Percentiles rank a stretch among this genome's conserved stretches.
These are phyloP conservation scores for Brettanomyces custersianus DNA, from an alignment of 805 yeast species.

Conservation along the genomic window DNA sequence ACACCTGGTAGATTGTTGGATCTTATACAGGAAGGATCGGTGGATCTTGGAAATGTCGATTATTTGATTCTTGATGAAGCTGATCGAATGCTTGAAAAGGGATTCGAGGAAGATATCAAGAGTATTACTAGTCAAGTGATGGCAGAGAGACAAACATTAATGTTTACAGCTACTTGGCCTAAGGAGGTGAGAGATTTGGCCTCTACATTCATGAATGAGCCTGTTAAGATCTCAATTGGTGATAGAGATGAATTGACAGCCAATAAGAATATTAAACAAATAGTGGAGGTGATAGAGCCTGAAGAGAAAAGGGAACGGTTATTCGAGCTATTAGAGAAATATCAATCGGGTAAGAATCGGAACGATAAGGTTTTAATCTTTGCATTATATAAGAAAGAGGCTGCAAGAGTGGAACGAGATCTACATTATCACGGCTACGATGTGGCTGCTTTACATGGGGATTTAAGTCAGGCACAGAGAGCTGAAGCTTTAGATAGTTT, in stretches of 20 bases:
- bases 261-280: conserved; percentile 86
- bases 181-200: conserved; percentile 94
- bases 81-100: conserved; percentile 97
- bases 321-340: conserved; percentile 61
- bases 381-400: conserved; percentile 95
- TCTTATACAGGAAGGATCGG: conserved; percentile 79
- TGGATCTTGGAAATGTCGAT: conserved; percentile 55
- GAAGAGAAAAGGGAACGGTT: conserved; percentile 71
- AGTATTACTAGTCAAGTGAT: conserved; percentile 57
- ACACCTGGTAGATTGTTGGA: conserved; percentile 98
- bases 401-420: conserved; percentile 76
- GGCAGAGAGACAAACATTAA: conserved; percentile 73
- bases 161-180: conserved; percentile 99
- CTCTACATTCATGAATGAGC: conserved; percentile 65
- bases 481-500: conserved; percentile 78
- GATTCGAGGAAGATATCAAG: conserved; percentile 94
- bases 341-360: conserved; percentile 53
- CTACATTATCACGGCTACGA: conserved; percentile 64
- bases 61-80: conserved; percentile 95
- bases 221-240: conserved; percentile 79
- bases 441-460: conserved; percentile 95
- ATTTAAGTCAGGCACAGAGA: conserved; percentile 85
- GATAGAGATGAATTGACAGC: conserved; percentile 91
- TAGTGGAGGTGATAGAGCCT: conserved; percentile 87
- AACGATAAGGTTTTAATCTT: conserved; percentile 84